Evolutionary conservation across 805 yeast species (phyloP).

Genomic region (Blastobotrys peoriensis): DNA sequence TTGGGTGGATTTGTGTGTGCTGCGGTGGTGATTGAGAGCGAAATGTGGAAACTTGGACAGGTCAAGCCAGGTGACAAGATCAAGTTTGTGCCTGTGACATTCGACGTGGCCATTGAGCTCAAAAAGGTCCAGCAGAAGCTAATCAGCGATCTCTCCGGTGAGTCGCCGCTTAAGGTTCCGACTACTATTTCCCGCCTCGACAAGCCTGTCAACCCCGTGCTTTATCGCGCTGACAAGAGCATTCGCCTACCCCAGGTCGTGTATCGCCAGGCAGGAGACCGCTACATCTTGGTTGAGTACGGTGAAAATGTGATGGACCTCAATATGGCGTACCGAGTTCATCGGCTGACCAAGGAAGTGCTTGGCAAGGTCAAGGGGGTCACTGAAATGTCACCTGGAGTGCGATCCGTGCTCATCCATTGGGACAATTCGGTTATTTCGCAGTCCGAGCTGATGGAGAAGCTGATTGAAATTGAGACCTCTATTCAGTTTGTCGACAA

Average conservation of each 20-base stretch:
- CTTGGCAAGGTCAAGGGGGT: conserved; percentile 66
- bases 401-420: conserved; percentile 87
- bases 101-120: conserved; percentile 59
- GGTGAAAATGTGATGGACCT: conserved; percentile 86
- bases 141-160: conserved; percentile 27
- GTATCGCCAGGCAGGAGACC: conserved; percentile 96
- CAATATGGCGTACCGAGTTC: conserved; percentile 78
- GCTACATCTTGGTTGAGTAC: conserved; percentile 85
- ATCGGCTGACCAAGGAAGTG: conserved; percentile 72
- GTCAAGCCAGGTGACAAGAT: conserved; percentile 90
- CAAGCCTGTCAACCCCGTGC: conserved; percentile 64
- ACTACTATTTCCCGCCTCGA: conserved; percentile 55
- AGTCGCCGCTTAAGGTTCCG: conserved; percentile 52
- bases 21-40: conserved; percentile 92
- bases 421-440: conserved; percentile 57
- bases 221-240: conserved; percentile 44
- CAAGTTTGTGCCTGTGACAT: conserved; percentile 71
- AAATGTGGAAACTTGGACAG: conserved; percentile 98
- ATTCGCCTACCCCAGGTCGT: conserved; percentile 61
- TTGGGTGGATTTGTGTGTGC: conserved; percentile 97
- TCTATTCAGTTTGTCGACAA: conserved; percentile 66
- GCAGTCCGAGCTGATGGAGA: conserved; percentile 57
- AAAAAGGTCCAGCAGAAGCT: conserved; percentile 52
- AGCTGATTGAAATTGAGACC: conserved; percentile 67
- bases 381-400: conserved; percentile 96